Evolutionary conservation across 2,329 filamentous ascomycete genomes (phyloP), one percentile per base, ranked within the genome.

Genomic region (Monilinia laxa): DNA sequence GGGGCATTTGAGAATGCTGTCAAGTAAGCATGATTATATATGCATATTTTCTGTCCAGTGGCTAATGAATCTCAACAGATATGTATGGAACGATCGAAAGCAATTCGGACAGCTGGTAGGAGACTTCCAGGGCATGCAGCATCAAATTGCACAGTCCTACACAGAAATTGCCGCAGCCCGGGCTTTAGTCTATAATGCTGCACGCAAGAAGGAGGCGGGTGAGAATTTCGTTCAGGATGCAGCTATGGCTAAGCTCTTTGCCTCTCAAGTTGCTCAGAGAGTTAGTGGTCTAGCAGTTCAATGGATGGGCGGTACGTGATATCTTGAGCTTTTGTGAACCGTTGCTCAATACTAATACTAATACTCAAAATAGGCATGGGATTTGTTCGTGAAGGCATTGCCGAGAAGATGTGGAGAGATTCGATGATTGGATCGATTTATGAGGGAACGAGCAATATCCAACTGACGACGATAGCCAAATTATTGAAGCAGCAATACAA

Each of bases 401-500:
- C 95, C 0, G 95, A 99, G 87, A 99, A 99, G 87, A 97, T 90
- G 82, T 99, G 90, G 85, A 85, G 95, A 57, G 95, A 99, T 78
- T 95, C 91, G 84, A 99, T 98, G 89, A 99, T 99, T 76, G 95
- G 95, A 12, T 93, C 93, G 71, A 98, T 97, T 73, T 97, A 97
- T 78, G 94, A 97, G 82, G 95, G 95, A 42, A 93, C 91, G 65
- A 92, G 89, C 80, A 90, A 90, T 77, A 90, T 90, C 67, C 87
- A 90, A 84, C 75, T 91, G 73, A 85, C 84, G 74, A 91, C 89
- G 4, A 91, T 91, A 78, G 88, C 87, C 40, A 90, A 88, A 81
- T 75, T 87, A 71, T 76, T 91, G 77, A 89, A 91, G 80, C 88
- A 86, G 80, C 80, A 87, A 75, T 91, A 90, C 75, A 89, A 87